Conservation (phyloP, 805 yeast genomes). For the Schizosaccharomyces octosporus region DNA sequence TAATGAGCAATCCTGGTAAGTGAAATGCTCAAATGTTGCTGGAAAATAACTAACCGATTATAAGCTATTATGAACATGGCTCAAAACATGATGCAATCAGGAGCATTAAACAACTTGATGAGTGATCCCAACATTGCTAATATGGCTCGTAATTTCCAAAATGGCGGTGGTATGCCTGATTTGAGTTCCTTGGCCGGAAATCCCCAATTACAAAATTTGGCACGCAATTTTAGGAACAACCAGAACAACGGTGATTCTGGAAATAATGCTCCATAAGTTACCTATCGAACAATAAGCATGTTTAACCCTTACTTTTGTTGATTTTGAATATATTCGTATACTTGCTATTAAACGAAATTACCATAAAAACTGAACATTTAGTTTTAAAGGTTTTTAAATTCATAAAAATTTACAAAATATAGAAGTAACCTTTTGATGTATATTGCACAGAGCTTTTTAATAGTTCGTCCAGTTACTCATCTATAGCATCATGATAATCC, state of each 20-base stretch:
- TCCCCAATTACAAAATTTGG: constrained; percentile 53
- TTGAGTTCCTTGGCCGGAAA: constrained; percentile 53
- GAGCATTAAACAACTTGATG: constrained; percentile 47
- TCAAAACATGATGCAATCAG: constrained; percentile 70
- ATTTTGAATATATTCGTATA: neutral
- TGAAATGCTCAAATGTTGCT: constrained; percentile 12
- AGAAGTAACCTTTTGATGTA: too few species aligned
- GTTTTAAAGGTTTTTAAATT: too few species aligned
- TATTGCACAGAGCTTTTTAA: too few species aligned
- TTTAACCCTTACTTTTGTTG: neutral
- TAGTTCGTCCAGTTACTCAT: too few species aligned
- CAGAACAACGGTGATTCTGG: constrained; percentile 3
- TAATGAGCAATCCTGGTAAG: constrained; percentile 77
- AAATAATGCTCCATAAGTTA: neutral
- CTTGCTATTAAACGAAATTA: neutral
- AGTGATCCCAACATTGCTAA: constrained; percentile 55
- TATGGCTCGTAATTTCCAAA: constrained; percentile 58
- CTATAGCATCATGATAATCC: too few species aligned
- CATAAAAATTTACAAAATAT: too few species aligned
- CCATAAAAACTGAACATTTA: too few species aligned
- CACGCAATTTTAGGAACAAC: constrained; percentile 43
- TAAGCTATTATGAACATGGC: constrained; percentile 35
- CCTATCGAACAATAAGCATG: neutral
- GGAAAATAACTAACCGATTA: neutral
- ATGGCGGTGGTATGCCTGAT: constrained; percentile 38